Conservation (phyloP, 768 basidiomycete genomes). For the Lactarius akahatsu region DNA sequence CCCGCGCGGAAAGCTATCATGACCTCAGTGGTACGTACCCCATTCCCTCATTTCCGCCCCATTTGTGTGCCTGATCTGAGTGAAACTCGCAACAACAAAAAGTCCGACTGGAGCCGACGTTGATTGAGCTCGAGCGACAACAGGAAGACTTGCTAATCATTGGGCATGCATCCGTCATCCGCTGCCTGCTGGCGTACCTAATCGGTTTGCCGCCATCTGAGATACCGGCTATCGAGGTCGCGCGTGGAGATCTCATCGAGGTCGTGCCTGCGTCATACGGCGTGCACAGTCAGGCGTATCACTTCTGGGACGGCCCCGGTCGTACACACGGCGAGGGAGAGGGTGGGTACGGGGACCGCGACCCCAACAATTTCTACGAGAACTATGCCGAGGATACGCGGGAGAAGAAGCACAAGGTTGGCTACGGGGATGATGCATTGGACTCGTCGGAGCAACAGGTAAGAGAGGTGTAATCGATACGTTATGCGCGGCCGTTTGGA, state of each 20-base stretch:
- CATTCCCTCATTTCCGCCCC: slow-evolving; percentile 5
- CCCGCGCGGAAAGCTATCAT: slow-evolving; percentile 96
- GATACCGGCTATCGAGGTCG: slow-evolving; percentile 96
- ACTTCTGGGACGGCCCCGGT: slow-evolving; percentile 90
- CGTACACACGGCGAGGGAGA: slow-evolving; percentile 43
- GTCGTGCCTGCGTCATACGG: slow-evolving; percentile 87
- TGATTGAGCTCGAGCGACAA: slow-evolving; percentile 93
- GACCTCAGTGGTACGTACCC: slow-evolving; percentile 71
- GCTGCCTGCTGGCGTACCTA: slow-evolving; percentile 90
- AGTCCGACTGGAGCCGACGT: slow-evolving; percentile 92
- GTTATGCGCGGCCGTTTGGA: neutral
- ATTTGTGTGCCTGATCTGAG: slow-evolving; percentile 9
- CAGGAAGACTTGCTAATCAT: slow-evolving; percentile 95
- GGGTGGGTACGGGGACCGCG: slow-evolving; percentile 40
- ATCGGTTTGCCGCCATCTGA: slow-evolving; percentile 94
- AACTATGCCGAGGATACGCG: slow-evolving; percentile 65
- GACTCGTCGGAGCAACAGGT: neutral
- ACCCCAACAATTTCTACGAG: slow-evolving; percentile 83
- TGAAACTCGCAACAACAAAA: neutral
- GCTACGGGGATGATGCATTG: neutral
- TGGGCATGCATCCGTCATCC: slow-evolving; percentile 95
- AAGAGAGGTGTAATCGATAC: neutral
- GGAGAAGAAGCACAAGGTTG: slow-evolving; percentile 34
- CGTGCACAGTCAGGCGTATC: slow-evolving; percentile 85
- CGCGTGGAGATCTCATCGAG: slow-evolving; percentile 94